Evolutionary conservation across 768 basidiomycete genomes (phyloP), one percentile per base, ranked within the genome.

Genomic region (Boletus insuetus): DNA sequence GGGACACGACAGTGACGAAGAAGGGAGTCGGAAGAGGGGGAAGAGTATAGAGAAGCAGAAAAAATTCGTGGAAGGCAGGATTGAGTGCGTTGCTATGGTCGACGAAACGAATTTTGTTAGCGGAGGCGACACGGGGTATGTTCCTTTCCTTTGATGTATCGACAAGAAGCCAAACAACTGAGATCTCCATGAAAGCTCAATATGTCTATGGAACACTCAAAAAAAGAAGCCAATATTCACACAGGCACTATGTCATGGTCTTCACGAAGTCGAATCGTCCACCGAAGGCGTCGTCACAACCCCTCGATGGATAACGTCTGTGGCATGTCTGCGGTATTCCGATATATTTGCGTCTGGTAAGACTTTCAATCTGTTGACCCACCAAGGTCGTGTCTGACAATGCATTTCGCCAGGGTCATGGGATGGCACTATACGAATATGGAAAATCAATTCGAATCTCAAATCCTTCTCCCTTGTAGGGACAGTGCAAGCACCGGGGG

Each of bases 151-250:
- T 47, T 55, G 39, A 24, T 16, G 11, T 49, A 17, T 38, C 48
- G 32, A 24, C 51, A 20, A 29, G 9, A 22, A 17, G 6, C 8
- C 37, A 42, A 53, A 31, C 41, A 22, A 10, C 51, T 53, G 22
- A 63, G 12, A 29, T 12, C 38, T 16, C 10, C 13, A 8, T 26
- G 26, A 34, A 58, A 56, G 95, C 0, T 88, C 94, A n/a, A 86
- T 99, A 66, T 90, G 82, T 56, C 79, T 99, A 5, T 99, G 96
- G 94, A 83, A 80, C 31, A 97, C 84, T 11, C 81, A 82, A 57
- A 96, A 94, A 79, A 98, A 98, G 77, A 98, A 98, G 72, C 93
- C 97, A 0, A 75, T 96, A 42, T 97, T 91, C 72, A 91, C 87
- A 0, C 83, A 89, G 54, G 79, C 87, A 7, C 74, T 98, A 43